Conservation (phyloP, 2,329 filamentous ascomycete genomes). For the Cercospora janseana region DNA sequence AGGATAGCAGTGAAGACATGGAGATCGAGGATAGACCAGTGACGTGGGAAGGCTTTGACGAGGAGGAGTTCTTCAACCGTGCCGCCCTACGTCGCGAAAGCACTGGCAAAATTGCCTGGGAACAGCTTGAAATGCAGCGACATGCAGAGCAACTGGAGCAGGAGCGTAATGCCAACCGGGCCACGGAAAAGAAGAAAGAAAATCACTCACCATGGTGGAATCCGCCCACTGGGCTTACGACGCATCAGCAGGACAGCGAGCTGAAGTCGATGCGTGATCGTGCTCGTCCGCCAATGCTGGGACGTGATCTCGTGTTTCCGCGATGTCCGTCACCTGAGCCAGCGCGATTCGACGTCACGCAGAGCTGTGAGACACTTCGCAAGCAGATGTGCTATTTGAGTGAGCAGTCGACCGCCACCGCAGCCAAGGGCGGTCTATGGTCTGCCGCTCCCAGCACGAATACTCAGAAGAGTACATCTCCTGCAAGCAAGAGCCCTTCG, state of each 20-base stretch:
- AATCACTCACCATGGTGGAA: constrained; percentile 42
- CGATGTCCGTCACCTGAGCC: constrained; percentile 78
- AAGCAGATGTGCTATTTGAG: constrained; percentile 52
- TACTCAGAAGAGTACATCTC: constrained; percentile 4
- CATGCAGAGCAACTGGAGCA: constrained; percentile 66
- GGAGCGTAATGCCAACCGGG: constrained; percentile 46
- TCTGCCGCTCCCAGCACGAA: constrained; percentile 30
- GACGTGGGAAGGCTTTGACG: constrained; percentile 40
- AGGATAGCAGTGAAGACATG: constrained; percentile 35
- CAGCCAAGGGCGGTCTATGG: constrained; percentile 59
- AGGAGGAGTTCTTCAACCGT: constrained; percentile 37
- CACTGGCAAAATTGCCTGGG: constrained; percentile 66
- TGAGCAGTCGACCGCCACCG: constrained; percentile 46
- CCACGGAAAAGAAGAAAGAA: constrained; percentile 32
- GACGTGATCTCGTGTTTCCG: constrained; percentile 75
- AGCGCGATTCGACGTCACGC: constrained; percentile 78
- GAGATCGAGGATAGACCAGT: constrained; percentile 41
- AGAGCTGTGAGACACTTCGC: constrained; percentile 53
- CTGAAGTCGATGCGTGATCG: constrained; percentile 58
- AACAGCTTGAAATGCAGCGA: constrained; percentile 75
- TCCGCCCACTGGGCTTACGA: constrained; percentile 32
- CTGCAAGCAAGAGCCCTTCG: constrained; percentile 18
- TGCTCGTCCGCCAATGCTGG: constrained; percentile 80
- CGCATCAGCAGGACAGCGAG: constrained; percentile 41
- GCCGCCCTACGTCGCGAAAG: constrained; percentile 53